Base-by-base conservation (phyloP, 306 rosid species). In the Trifolium dubium region DNA sequence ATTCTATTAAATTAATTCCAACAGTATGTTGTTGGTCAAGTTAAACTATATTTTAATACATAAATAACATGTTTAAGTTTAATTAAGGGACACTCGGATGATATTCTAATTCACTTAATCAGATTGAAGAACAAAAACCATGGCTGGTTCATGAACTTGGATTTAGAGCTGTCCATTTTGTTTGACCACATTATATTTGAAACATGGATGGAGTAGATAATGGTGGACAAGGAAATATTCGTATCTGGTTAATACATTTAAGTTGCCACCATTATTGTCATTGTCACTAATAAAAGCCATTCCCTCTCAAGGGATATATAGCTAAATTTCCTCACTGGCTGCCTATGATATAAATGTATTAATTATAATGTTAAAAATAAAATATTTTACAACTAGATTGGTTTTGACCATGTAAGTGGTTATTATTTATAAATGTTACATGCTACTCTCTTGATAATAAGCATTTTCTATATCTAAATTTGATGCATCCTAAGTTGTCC, bases 141-240 rank as follows among this genome's bases (percentile, higher is more conserved):
- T 73, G 80, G 60, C 64, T 75, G 75, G 88, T 85, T 85, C 88
- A 85, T 82, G 88, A 85, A 85, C 86, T 69, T 73, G 77, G 59
- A 79, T 61, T 61, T 56, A 78, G 77, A 76, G 73, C 80, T 76
- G 80, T 83, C 77, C 74, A 76, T 82, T 62, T 37, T 69, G 83
- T 77, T 80, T 84, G 87, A 80, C 85, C 73, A 49, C 3, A 73
- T 30, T 67, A 62, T 64, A 41, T 71, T 68, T 55, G 49, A 59
- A 71, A 55, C 40, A 30, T 41, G 19, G 6, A 51, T 31, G 17
- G 11, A 4, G 23, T 23, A 23, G n/a, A 10, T 70, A 74, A 59
- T 51, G 81, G 83, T 74, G 44, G 81, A 78, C 85, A 75, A 47
- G 37, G 74, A 85, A 64, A 66, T 84, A 71, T 81, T 73, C 81